Base-by-base conservation (phyloP, 345 rosid species). In the Noccaea bulbosa region DNA sequence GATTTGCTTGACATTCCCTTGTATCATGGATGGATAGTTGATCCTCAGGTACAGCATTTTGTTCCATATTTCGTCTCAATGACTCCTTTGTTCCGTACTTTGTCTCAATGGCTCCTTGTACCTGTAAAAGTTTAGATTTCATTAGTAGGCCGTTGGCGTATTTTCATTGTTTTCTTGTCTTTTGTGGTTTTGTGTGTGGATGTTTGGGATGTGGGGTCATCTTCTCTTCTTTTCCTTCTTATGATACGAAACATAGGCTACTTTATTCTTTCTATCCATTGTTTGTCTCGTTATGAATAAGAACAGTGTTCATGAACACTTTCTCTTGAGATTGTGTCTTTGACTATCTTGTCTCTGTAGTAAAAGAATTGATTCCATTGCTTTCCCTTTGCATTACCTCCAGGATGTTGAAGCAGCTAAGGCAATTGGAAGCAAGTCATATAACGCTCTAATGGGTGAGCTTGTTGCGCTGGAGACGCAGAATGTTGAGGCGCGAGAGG, bases 11-110 rank as follows among this genome's bases (percentile, higher is more conserved):
- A 90, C 85, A 92, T 95, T 77, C 97, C 96, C 47, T 69, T 92
- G 14, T 92, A 83, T 79, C 99, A 95, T 83, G 99, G 98, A 73
- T 95, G 99, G 99, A 92, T 95, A 70, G 96, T 88, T 77, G 98
- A 95, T 87, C 86, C 94, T 57, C 96, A 86, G 95, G 99, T 89
- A 83, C 80, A 71, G 60, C 54, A 37, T 52, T 60, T 58, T 61
- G 33, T 15, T n/a, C 24, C 74, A 5, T 52, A 11, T 2, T 22
- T 22, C 24, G 24, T 22, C 1, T n/a, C n/a, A n/a, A n/a, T n/a
- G n/a, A n/a, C n/a, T n/a, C n/a, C n/a, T n/a, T n/a, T 61, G 33
- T 15, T n/a, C 24, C 74, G 3, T 52, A 20, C 14, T 51, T 37
- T 40, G 2, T 50, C 30, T 32, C 1, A 49, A 50, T 39, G 27